Base-by-base conservation (phyloP, 2,329 filamentous ascomycete genomes). In the Laburnicola sp. region DNA sequence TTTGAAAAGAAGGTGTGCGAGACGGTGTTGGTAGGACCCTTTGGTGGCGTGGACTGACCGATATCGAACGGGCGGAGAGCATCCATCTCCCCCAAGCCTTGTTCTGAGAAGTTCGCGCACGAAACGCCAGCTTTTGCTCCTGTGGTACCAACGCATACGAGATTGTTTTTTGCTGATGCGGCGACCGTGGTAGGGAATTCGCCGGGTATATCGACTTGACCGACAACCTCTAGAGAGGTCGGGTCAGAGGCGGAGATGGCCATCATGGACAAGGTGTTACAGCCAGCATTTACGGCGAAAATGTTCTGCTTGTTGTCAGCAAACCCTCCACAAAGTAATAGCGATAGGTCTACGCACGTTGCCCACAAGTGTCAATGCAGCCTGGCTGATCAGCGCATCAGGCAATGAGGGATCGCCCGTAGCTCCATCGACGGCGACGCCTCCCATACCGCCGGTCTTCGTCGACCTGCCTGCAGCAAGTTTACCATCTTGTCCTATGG, bases 1-100 rank as follows among this genome's bases (percentile, higher is more conserved):
- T 67, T 66, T 0, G 80, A 82, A 70, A 86, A 86, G 64, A 85
- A 82, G 0, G 78, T 74, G 6, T 86, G 82, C 0, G 83, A 85
- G 2, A 86, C 75, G 0, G 81, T 85, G 65, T 85, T 84, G 2
- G 73, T 68, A 0, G 84, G 83, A 0, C 83, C 84, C 0, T 73
- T 65, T 0, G 85, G 83, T 0, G 85, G 84, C 0, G 80, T 85
- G 0, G 76, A 78, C 62, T 86, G 84, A 1, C 71, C 67, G 1
- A 86, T 60, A 9, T 78, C 73, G 51, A 85, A 78, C 2, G 58
- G 43, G 5, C 70, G 61, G 8, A 75, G 56, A 6, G 38, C 45
- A 44, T 74, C 70, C 64, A 75, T 70, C n/a, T 56, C 23, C 3
- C 61, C 60, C 10, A 75, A 53, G 10, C 72, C 72, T 26, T 54